phyloP scores from a whole-genome alignment of 192 early-diverging fungal genomes.

The Entomortierella beljakovae region DNA sequence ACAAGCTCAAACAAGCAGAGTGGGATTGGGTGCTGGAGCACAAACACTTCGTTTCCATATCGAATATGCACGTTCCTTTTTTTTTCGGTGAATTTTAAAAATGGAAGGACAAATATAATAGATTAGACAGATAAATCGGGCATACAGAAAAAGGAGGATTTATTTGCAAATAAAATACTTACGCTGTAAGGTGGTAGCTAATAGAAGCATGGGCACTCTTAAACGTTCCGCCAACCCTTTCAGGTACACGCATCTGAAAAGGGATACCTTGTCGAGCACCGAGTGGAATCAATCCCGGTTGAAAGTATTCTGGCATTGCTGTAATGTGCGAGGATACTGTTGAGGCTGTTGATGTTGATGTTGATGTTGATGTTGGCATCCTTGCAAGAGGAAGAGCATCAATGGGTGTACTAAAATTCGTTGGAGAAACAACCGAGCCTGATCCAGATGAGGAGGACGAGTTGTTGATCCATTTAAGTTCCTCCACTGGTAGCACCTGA shows the following conservation, averaged over 20 bases:
- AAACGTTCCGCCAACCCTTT: slow-evolving; percentile 37
- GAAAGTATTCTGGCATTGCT: slow-evolving; percentile 1
- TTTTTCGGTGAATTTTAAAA: too few species aligned
- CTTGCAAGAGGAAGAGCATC: too few species aligned
- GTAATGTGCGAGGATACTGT: not conserved
- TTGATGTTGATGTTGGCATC: not conserved
- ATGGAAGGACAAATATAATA: not conserved
- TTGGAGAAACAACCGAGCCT: not conserved
- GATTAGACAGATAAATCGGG: not conserved
- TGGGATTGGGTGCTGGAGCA: slow-evolving; percentile 23
- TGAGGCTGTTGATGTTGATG: not conserved
- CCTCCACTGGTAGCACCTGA: slow-evolving; percentile 18
- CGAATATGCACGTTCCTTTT: slow-evolving; percentile 47
- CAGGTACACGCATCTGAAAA: slow-evolving; percentile 42
- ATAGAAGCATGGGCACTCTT: slow-evolving; percentile 44
- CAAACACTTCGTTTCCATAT: slow-evolving; percentile 27
- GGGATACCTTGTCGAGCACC: slow-evolving; percentile 38
- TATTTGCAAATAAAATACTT: slow-evolving; percentile 4
- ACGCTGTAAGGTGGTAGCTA: slow-evolving; percentile 44
- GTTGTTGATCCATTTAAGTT: slow-evolving; percentile 26
- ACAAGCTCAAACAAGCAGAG: slow-evolving; percentile 49
- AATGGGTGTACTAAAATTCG: too few species aligned
- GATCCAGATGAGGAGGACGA: not conserved
- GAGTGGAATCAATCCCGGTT: slow-evolving; percentile 22
- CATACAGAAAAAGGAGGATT: not conserved